Evolutionary conservation across 2,329 filamentous ascomycete genomes (phyloP).

Genomic region (Penicillium sp.): DNA sequence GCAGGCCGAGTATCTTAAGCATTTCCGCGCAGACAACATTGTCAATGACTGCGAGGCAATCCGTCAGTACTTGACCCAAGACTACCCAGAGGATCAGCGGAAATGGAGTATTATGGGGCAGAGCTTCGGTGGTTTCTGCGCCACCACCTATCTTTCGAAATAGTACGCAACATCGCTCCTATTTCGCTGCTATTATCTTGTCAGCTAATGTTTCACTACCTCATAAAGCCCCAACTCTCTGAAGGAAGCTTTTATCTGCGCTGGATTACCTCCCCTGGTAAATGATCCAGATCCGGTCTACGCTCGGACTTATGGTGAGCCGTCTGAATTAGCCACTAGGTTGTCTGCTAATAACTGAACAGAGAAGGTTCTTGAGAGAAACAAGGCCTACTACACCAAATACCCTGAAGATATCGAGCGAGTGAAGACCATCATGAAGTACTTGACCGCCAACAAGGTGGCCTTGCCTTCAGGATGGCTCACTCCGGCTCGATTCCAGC

Average conservation of each 20-base stretch:
- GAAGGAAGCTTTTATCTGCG: slow-evolving; percentile 79
- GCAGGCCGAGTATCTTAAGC: slow-evolving; percentile 78
- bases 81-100: slow-evolving; percentile 67
- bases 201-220: not conserved
- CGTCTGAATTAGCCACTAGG: not conserved
- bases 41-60: slow-evolving; percentile 88
- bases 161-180: slow-evolving; percentile 43
- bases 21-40: slow-evolving; percentile 86
- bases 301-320: slow-evolving; percentile 60
- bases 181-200: not conserved
- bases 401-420: slow-evolving; percentile 75
- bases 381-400: slow-evolving; percentile 77
- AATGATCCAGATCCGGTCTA: slow-evolving; percentile 75
- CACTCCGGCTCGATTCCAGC: slow-evolving; percentile 72
- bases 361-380: slow-evolving; percentile 68
- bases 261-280: slow-evolving; percentile 77
- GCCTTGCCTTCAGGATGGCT: slow-evolving; percentile 69
- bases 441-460: slow-evolving; percentile 64
- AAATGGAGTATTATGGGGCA: slow-evolving; percentile 88
- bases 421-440: slow-evolving; percentile 65
- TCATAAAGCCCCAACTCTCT: slow-evolving; percentile 65
- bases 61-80: slow-evolving; percentile 68
- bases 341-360: slow-evolving; percentile 11
- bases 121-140: slow-evolving; percentile 88
- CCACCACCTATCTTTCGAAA: slow-evolving; percentile 78